Percentiles rank a stretch among this genome's conserved stretches.
These are phyloP conservation scores for Fusarium chuoi DNA, from an alignment of 2,329 filamentous ascomycete genomes.

Conservation along the genomic window DNA sequence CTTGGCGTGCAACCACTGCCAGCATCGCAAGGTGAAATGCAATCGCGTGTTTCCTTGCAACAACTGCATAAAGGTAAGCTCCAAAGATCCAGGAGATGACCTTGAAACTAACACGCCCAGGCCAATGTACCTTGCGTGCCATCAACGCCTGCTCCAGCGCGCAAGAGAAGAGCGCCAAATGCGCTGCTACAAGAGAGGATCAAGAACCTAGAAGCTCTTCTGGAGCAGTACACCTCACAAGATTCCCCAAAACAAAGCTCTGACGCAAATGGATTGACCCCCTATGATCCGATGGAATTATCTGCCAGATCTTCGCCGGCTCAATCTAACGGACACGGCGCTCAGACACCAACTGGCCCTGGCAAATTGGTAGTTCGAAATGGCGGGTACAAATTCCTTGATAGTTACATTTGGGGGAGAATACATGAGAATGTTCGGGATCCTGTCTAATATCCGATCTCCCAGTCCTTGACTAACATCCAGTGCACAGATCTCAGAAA, in stretches of 20 bases:
- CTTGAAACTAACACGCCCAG: background rate
- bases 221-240: slow-evolving; percentile 7
- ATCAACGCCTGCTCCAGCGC: slow-evolving; percentile 7
- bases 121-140: slow-evolving; percentile 1
- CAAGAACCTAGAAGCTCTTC: slow-evolving; percentile 4
- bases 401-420: background rate
- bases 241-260: background rate
- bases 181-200: slow-evolving; percentile 1
- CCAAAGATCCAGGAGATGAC: accelerated
- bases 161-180: slow-evolving; percentile 21
- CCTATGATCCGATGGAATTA: background rate
- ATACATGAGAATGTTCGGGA: slow-evolving; percentile 2
- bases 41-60: slow-evolving; percentile 17
- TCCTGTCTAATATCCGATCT: no score
- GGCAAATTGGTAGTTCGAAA: slow-evolving; percentile 11
- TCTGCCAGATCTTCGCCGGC: background rate
- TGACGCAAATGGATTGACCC: background rate
- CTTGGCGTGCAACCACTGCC: slow-evolving; percentile 19
- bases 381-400: slow-evolving; percentile 14
- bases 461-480: no score
- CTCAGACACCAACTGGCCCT: background rate
- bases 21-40: slow-evolving; percentile 23
- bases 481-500: background rate
- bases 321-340: background rate
- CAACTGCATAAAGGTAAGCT: background rate